Percentiles rank a stretch among this genome's conserved stretches.
Conservation (phyloP, 2,329 filamentous ascomycete species). For the Penicillium sp. region DNA sequence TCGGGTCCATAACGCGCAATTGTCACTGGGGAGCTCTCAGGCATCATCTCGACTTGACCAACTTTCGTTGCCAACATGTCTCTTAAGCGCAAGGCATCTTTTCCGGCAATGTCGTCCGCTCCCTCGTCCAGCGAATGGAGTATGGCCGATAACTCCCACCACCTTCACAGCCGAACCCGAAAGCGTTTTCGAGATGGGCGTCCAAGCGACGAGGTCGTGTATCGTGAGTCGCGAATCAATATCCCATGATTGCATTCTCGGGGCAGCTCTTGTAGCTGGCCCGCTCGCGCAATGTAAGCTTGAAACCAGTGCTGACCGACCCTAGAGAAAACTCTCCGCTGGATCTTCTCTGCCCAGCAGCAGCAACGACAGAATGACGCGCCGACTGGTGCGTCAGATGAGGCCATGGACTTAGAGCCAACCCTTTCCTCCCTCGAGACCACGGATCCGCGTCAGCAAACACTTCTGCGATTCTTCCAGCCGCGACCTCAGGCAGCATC, state of each 20-base stretch:
- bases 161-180: conserved; percentile 54
- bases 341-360: conserved; percentile 41
- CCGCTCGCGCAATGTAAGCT: not conserved
- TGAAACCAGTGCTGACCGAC: conserved; percentile 15
- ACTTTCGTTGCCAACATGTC: conserved; percentile 40
- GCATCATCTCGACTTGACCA: not conserved
- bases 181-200: conserved; percentile 57
- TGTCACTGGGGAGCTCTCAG: not conserved
- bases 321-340: conserved; percentile 41
- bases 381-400: conserved; percentile 18
- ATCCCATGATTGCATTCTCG: not conserved
- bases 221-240: conserved; percentile 42
- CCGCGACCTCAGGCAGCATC: conserved; percentile 18
- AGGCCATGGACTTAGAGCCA: conserved; percentile 25
- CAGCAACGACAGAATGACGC: conserved; percentile 20
- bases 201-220: conserved; percentile 53
- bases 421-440: conserved; percentile 24
- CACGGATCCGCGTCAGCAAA: conserved; percentile 40
- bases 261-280: not conserved
- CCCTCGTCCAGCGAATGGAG: conserved; percentile 22
- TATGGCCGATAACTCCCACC: conserved; percentile 33
- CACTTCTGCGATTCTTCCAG: conserved; percentile 40
- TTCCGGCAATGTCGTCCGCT: conserved; percentile 42
- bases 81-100: conserved; percentile 57
- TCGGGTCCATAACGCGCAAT: not conserved